Conservation (phyloP, 768 basidiomycete genomes). For the Pulveroboletus sp. region DNA sequence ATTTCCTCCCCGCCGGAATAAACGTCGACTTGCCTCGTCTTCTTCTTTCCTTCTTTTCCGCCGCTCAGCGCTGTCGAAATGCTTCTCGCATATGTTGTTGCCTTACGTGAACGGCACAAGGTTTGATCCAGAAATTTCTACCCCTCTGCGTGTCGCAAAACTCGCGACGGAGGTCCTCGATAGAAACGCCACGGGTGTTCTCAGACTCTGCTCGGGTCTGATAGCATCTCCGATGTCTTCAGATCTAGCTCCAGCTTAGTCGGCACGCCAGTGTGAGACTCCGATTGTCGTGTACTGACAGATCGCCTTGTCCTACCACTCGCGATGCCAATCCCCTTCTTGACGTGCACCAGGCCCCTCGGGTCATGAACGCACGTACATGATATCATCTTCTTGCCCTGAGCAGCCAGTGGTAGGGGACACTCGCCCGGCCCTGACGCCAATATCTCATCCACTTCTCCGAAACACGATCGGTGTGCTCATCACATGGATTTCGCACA, state of each 20-base stretch:
- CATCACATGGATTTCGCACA: not conserved
- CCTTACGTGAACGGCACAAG: conserved; percentile 16
- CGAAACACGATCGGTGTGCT: not conserved
- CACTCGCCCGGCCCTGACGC: not conserved
- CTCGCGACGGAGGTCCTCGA: conserved; percentile 7
- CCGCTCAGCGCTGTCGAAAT: not conserved
- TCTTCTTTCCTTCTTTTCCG: conserved; percentile 5
- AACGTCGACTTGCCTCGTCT: not conserved
- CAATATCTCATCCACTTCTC: not conserved
- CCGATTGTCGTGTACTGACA: conserved; percentile 10
- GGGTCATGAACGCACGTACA: not conserved
- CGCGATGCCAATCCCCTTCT: not conserved
- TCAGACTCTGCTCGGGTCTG: conserved; percentile 7
- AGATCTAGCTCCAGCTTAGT: not conserved
- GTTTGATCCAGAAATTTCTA: conserved; percentile 8
- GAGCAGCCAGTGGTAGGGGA: not conserved
- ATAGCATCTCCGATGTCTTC: conserved; percentile 17
- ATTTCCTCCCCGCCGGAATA: not conserved
- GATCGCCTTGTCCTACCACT: not conserved
- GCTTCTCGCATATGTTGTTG: not conserved
- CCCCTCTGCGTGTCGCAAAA: conserved; percentile 1
- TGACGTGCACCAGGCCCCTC: not conserved
- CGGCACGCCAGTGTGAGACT: not conserved
- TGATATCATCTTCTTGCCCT: conserved; percentile 7
- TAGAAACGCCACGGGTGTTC: conserved; percentile 1